Base-by-base conservation (phyloP, 257 asterid genomes). In the Forsythia viridissima region DNA sequence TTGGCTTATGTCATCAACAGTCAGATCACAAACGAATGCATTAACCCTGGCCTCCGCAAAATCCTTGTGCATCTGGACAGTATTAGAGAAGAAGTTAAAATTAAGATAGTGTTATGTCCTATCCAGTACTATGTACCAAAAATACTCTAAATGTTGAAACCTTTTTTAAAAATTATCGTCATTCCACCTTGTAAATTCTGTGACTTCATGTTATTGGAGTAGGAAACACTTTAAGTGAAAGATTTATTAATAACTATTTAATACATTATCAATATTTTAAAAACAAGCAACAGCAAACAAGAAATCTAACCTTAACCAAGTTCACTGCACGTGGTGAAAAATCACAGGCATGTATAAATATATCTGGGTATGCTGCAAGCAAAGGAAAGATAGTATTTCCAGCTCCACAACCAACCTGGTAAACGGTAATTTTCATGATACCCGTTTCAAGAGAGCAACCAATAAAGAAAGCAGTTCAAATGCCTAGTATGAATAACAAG, bases 331-430 rank as follows among this genome's bases (percentile, higher is more conserved):
- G 97, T 6, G 93, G 87, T 70, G 98, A 96, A 89, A 96, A 96
- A 87, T 96, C 98, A 77, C 99, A 96, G 52, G 99, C 99, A 84
- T 96, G 94, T 59, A 86, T 82, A 65, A 89, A 89, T 74, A 92
- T 80, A 77, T 93, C 86, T 37, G 93, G 94, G 76, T 88, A 89
- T 51, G 95, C 79, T 20, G 94, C 91, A 73, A 91, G 89, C 91
- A 96, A 88, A 38, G 99, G 98, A 80, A 91, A 96, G 71, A 92
- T 82, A 42, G 98, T 93, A 76, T 96, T 96, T 86, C 99, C 99
- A 81, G 90, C 99, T 76, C 99, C 98, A 82, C 98, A 96, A 68
- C 98, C 99, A 81, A 96, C 97, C 99, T 93, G 90, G 81, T 78
- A 67, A 73, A 51, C 57, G 82, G 59, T 55, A 80, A 70, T 43